Percentiles rank a stretch among this genome's conserved stretches.
phyloP scores from a whole-genome alignment of 768 basidiomycete species.

The Mycena alexandri region DNA sequence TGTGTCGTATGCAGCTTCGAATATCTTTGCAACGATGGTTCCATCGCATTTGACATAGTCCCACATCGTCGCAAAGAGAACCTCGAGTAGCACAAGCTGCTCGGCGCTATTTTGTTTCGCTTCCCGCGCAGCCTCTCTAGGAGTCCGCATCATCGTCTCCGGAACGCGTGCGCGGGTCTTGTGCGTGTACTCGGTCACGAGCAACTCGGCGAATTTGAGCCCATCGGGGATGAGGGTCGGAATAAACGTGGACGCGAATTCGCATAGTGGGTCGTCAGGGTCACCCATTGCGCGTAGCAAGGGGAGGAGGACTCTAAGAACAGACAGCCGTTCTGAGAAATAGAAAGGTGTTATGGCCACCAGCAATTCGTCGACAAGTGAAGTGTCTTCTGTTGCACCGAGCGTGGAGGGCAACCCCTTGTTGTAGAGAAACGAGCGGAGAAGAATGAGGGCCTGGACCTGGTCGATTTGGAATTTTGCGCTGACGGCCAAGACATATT shows the following conservation, averaged over 20 bases:
- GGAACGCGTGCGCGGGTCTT: constrained; percentile 67
- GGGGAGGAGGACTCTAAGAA: constrained; percentile 77
- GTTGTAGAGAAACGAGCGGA: constrained; percentile 85
- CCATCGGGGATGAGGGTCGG: constrained; percentile 75
- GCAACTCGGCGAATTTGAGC: constrained; percentile 66
- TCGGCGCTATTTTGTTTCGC: constrained; percentile 82
- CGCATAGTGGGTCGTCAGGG: constrained; percentile 64
- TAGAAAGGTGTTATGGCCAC: constrained; percentile 86
- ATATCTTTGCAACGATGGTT: constrained; percentile 70
- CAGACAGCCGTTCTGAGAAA: constrained; percentile 80
- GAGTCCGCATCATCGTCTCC: constrained; percentile 59
- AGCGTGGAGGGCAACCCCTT: constrained; percentile 72
- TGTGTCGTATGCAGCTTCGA: constrained; percentile 73
- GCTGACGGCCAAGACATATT: constrained; percentile 80
- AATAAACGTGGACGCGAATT: constrained; percentile 66
- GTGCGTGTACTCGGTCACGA: constrained; percentile 72
- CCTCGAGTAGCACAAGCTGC: constrained; percentile 85
- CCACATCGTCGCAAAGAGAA: constrained; percentile 93
- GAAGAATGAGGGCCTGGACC: constrained; percentile 78
- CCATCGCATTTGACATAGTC: constrained; percentile 76
- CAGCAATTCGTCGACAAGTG: constrained; percentile 69
- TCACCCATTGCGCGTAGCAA: constrained; percentile 81
- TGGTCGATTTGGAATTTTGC: constrained; percentile 82
- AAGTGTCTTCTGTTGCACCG: constrained; percentile 55
- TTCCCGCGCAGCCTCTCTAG: constrained; percentile 72